Evolutionary conservation across 2,329 filamentous ascomycete species (phyloP).

Genomic region (Amauroascus verrucosus): DNA sequence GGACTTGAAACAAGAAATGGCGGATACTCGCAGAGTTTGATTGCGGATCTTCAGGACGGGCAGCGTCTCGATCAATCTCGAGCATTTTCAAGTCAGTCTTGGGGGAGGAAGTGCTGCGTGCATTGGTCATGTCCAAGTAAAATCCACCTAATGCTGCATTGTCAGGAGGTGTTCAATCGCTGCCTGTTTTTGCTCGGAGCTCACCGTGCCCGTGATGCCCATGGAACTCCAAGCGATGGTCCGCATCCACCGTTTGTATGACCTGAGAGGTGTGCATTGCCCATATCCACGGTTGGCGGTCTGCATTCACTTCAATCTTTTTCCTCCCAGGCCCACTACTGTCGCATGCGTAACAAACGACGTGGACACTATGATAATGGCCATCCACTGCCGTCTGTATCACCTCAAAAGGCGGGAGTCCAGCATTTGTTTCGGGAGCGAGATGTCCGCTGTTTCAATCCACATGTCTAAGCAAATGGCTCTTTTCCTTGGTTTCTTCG

Average conservation of each 20-base stretch:
- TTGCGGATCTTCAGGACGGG: not conserved
- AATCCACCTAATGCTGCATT: not conserved
- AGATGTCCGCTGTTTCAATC: slow-evolving; percentile 2
- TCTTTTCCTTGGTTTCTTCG: not conserved
- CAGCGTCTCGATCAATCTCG: not conserved
- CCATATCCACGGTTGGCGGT: slow-evolving; percentile 10
- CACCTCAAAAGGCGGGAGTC: not conserved
- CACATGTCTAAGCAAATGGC: not conserved
- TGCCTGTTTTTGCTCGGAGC: too few relatives aligned
- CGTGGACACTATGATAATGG: slow-evolving; percentile 4
- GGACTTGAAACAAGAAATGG: slow-evolving; percentile 1
- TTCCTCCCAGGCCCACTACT: not conserved
- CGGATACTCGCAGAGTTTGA: not conserved
- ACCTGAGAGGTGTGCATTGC: slow-evolving; percentile 1
- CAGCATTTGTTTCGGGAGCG: not conserved
- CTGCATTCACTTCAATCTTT: not conserved
- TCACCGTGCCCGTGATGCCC: slow-evolving; percentile 6
- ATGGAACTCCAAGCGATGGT: slow-evolving; percentile 1
- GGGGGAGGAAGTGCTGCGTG: not conserved
- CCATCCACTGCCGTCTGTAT: slow-evolving; percentile 1
- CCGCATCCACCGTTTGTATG: slow-evolving; percentile 7
- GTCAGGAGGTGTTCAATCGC: too few relatives aligned
- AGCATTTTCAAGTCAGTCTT: not conserved
- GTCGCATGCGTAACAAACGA: slow-evolving; percentile 9
- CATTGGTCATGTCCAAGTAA: not conserved